phyloP scores from a whole-genome alignment of 2,329 filamentous ascomycete species.

The Nemania serpens region DNA sequence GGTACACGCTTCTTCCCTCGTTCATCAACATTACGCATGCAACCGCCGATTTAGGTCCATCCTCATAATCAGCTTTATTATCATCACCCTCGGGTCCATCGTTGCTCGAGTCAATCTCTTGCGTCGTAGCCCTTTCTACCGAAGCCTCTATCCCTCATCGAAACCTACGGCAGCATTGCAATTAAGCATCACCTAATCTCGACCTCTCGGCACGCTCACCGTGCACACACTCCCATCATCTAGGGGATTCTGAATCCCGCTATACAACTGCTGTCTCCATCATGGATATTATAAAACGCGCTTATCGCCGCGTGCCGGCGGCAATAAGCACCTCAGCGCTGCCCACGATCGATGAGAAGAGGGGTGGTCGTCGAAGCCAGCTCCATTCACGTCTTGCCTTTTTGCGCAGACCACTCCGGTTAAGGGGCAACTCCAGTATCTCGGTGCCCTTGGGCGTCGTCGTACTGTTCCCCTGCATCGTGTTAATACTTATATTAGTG shows the following conservation, averaged over 20 bases:
- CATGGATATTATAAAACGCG: constrained; percentile 65
- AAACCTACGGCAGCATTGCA: constrained; percentile 15
- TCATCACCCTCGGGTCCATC: neutral
- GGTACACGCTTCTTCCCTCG: constrained; percentile 24
- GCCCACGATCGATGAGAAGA: constrained; percentile 58
- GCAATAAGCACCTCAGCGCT: constrained; percentile 47
- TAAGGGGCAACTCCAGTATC: constrained; percentile 89
- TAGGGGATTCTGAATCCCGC: constrained; percentile 7
- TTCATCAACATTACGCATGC: constrained; percentile 13
- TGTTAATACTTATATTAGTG: constrained; percentile 87
- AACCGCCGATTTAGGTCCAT: constrained; percentile 7
- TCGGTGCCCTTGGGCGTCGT: constrained; percentile 93
- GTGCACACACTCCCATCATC: constrained; percentile 7
- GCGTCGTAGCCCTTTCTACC: neutral
- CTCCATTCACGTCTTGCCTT: constrained; percentile 69
- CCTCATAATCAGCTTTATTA: constrained; percentile 19
- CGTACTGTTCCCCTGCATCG: constrained; percentile 87
- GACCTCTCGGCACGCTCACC: constrained; percentile 4
- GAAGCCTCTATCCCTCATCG: constrained; percentile 12
- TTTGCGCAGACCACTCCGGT: constrained; percentile 81
- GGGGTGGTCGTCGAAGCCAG: constrained; percentile 42
- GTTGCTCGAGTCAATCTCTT: neutral
- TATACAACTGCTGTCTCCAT: constrained; percentile 26
- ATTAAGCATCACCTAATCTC: constrained; percentile 22
- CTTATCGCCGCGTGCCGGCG: constrained; percentile 55